Evolutionary conservation across 2,329 filamentous ascomycete species (phyloP).

Genomic region (Talaromyces amestolkiae): DNA sequence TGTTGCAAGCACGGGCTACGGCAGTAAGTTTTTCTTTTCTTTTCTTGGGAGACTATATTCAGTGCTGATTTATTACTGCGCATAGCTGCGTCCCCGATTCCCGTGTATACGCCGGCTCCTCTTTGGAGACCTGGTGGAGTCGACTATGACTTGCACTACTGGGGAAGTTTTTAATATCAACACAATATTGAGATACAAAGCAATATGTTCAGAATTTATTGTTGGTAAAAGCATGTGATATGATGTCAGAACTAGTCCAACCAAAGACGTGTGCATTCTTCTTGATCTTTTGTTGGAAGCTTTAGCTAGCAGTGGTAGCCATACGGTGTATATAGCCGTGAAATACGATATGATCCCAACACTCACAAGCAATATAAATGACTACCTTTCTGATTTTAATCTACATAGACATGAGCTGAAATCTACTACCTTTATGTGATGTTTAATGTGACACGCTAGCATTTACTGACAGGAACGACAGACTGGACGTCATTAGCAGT

Average conservation of each 20-base stretch:
- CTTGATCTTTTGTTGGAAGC: not conserved
- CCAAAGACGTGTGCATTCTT: not conserved
- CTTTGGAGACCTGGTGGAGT: constrained; percentile 33
- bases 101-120: constrained; percentile 33
- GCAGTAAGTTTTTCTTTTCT: constrained; percentile 23
- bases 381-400: not conserved
- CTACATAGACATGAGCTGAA: not conserved
- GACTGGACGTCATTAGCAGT: too few species aligned
- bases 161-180: constrained; percentile 27
- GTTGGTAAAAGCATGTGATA: not conserved
- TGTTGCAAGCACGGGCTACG: constrained; percentile 32
- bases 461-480: too few species aligned
- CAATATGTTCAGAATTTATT: not conserved
- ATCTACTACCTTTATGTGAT: not conserved
- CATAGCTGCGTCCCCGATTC: constrained; percentile 29
- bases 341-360: not conserved
- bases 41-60: not conserved
- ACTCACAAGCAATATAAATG: not conserved
- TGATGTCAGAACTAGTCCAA: not conserved
- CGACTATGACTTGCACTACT: constrained; percentile 33
- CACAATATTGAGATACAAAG: not conserved
- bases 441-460: not conserved
- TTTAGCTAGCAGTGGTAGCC: not conserved
- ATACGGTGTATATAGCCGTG: not conserved
- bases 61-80: not conserved